Evolutionary conservation across 163 green algal genomes (phyloP).

Genomic region (Scenedesmus sp.): DNA sequence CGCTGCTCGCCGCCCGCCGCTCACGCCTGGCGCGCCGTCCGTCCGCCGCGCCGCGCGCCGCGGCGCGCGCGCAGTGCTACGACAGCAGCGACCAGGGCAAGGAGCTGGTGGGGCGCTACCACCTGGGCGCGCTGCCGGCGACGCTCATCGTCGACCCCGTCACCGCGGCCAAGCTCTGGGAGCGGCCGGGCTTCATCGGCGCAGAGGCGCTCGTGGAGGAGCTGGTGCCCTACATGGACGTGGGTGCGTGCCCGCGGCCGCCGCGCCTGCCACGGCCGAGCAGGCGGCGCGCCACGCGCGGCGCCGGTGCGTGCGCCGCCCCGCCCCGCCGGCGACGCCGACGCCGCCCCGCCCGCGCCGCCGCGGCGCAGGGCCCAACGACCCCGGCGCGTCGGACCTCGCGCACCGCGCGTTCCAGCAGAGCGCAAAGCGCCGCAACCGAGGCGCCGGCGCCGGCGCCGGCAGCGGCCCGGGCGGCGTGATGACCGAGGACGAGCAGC

Average conservation of each 20-base stretch:
- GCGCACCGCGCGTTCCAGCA: conserved; percentile 37
- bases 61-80: conserved; percentile 51
- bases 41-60: not conserved
- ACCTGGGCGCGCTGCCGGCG: conserved; percentile 57
- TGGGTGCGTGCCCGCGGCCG: too few species aligned
- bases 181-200: conserved; percentile 65
- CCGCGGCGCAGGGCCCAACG: conserved; percentile 49
- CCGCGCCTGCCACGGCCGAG: too few species aligned
- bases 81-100: conserved; percentile 51
- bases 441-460: not conserved
- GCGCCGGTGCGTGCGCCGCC: too few species aligned
- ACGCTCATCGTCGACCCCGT: conserved; percentile 78
- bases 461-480: not conserved
- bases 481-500: conserved; percentile 63
- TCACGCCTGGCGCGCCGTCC: not conserved
- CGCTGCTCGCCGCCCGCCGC: not conserved
- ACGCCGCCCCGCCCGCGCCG: too few species aligned
- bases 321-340: too few species aligned
- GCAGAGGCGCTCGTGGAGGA: conserved; percentile 75
- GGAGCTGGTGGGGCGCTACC: conserved; percentile 60
- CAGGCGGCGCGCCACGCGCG: too few species aligned
- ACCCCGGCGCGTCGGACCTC: conserved; percentile 56
- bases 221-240: conserved; percentile 82
- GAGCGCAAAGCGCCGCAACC: conserved; percentile 17
- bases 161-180: conserved; percentile 70